A percentile compares a stretch with the other conserved stretches of the same genome.
phyloP scores from a whole-genome alignment of 495 filamentous ascomycete species.

The Hypoxylon fragiforme region DNA sequence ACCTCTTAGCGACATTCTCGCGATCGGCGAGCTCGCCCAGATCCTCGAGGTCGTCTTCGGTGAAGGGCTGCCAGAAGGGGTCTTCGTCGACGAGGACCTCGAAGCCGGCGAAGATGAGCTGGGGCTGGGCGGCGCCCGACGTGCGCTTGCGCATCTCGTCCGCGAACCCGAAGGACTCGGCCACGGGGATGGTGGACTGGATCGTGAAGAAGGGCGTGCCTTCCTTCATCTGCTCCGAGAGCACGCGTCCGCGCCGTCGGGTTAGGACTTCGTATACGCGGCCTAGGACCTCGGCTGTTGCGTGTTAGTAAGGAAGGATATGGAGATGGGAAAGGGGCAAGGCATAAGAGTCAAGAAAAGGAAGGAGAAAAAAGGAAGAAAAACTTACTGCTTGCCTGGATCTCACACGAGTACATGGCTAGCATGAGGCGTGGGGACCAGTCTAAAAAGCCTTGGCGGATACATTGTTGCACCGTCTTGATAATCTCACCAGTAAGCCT shows the following conservation, averaged over 20 bases:
- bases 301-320: constrained; percentile 23
- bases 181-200: constrained; percentile 80
- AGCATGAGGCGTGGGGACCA: constrained; percentile 93
- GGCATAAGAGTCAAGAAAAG: not conserved
- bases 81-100: constrained; percentile 83
- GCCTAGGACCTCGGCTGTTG: constrained; percentile 84
- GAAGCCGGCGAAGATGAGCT: constrained; percentile 90
- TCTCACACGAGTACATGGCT: constrained; percentile 98
- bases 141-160: constrained; percentile 96
- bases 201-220: constrained; percentile 97
- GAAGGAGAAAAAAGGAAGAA: not conserved
- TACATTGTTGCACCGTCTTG: constrained; percentile 80
- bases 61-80: constrained; percentile 96
- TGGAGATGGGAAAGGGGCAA: too few relatives aligned
- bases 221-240: constrained; percentile 89
- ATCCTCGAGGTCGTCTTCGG: constrained; percentile 96
- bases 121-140: constrained; percentile 85
- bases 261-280: constrained; percentile 93
- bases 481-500: constrained; percentile 90
- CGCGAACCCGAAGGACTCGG: constrained; percentile 92
- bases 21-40: constrained; percentile 87
- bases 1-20: constrained; percentile 94
- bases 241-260: constrained; percentile 83
- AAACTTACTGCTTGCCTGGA: constrained; percentile 85
- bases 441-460: constrained; percentile 86